These are phyloP conservation scores for Pythium vanterpoolii DNA, from an alignment of 352 stramenopile genomes.

Conservation along the genomic window DNA sequence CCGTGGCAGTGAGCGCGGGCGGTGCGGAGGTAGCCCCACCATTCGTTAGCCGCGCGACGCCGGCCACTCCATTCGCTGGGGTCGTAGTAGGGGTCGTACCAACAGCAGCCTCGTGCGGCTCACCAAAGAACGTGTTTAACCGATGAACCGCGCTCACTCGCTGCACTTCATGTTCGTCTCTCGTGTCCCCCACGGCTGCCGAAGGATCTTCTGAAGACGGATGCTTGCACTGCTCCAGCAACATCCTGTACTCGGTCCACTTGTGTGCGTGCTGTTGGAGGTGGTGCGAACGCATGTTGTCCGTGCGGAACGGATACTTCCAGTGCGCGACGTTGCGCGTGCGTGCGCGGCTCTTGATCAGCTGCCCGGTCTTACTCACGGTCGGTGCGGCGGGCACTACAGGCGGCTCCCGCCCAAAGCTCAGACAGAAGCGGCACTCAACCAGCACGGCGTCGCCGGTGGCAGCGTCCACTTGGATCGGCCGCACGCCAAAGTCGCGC, in stretches of 20 bases:
- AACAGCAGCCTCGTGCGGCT: background rate
- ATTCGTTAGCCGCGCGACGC: background rate
- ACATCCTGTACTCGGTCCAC: constrained; percentile 28
- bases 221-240: constrained; percentile 27
- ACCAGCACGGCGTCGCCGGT: constrained; percentile 30
- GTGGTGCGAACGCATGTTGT: constrained; percentile 44
- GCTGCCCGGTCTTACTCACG: constrained; percentile 8
- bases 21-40: background rate
- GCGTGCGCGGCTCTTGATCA: constrained; percentile 27
- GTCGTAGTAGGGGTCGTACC: background rate
- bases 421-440: constrained; percentile 36
- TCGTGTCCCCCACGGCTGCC: background rate
- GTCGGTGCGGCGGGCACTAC: background rate
- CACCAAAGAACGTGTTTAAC: constrained; percentile 23
- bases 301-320: constrained; percentile 33
- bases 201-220: too few species aligned
- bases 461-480: constrained; percentile 23
- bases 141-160: background rate
- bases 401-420: constrained; percentile 35
- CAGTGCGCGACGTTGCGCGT: constrained; percentile 34
- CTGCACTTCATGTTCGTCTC: background rate
- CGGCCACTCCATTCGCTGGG: background rate
- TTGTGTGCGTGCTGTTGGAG: constrained; percentile 31
- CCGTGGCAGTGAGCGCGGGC: background rate
- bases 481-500: constrained; percentile 31